Conservation (phyloP, 2,329 filamentous ascomycete genomes). For the Pseudopyricularia cyperi region DNA sequence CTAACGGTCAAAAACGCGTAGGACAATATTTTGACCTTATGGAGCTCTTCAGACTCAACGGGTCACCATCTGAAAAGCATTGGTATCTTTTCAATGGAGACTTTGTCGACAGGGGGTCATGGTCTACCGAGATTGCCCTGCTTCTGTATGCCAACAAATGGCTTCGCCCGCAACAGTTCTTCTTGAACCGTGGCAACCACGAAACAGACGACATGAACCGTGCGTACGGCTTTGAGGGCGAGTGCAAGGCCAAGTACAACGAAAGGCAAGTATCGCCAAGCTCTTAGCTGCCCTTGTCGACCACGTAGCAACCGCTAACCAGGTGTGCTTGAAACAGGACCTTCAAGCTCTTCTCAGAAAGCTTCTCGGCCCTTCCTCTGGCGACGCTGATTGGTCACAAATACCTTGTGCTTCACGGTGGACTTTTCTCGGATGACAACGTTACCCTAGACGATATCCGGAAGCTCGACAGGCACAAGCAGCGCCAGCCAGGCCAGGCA, state of each 20-base stretch:
- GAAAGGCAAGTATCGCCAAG: slow-evolving; percentile 39
- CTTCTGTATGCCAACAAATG: slow-evolving; percentile 95
- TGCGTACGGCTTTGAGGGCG: slow-evolving; percentile 95
- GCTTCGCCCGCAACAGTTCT: slow-evolving; percentile 77
- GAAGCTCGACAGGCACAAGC: slow-evolving; percentile 25
- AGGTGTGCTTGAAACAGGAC: neutral
- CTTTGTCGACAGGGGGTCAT: slow-evolving; percentile 94
- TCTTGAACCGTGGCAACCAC: slow-evolving; percentile 95
- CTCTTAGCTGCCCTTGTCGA: too few relatives aligned
- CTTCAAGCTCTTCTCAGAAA: slow-evolving; percentile 97
- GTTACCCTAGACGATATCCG: slow-evolving; percentile 86
- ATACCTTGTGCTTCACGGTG: slow-evolving; percentile 86
- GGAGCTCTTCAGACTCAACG: slow-evolving; percentile 89
- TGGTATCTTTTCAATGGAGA: slow-evolving; percentile 97
- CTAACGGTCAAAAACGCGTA: slow-evolving; percentile 17
- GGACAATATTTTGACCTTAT: slow-evolving; percentile 96
- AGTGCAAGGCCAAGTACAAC: slow-evolving; percentile 97
- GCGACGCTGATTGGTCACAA: slow-evolving; percentile 86
- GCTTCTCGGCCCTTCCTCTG: slow-evolving; percentile 85
- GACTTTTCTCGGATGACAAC: slow-evolving; percentile 91
- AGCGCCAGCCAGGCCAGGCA: slow-evolving; percentile 55
- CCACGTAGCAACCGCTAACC: neutral
- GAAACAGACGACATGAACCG: slow-evolving; percentile 99
- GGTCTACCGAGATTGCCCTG: slow-evolving; percentile 94
- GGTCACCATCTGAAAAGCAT: slow-evolving; percentile 71